Base-by-base conservation (phyloP, 805 yeast species). In the Wickerhamomyces hampshirensis region DNA sequence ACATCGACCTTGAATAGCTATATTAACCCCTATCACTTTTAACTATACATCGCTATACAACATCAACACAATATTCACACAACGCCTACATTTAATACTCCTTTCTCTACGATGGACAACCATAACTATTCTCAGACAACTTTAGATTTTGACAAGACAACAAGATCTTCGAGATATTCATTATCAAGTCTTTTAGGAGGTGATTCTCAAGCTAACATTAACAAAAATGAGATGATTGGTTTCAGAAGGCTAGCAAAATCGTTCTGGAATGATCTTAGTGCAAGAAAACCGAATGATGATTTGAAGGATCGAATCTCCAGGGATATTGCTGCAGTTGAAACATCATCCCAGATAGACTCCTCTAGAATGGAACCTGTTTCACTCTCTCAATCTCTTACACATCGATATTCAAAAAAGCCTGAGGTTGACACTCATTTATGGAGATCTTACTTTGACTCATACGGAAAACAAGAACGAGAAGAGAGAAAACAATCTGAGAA, bases 241-340 rank as follows among this genome's bases (percentile, higher is more conserved):
- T 12, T 46, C 16, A 46, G 44, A 35, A 46, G 38, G 26, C 17
- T 48, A 5, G 52, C 52, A 6, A 48, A 29, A 26, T 43, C 39
- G 1, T 38, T 43, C 16, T 39, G 42, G 16, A 35, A 30, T 14
- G 41, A 46, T 3, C 24, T 45, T 16, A 35, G 42, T 31, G 28
- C 31, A n/a, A 37, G 40, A 35, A 32, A 18, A 28, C 3, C 18
- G 12, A 27, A 16, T 13, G 23, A 29, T 8, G 31, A 29, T 5
- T 7, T 13, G 7, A 7, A 6, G 16, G 14, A 18, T 8, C n/a
- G 29, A 16, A 18, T 23, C 8, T n/a, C 33, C 14, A 18, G 21
- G 9, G 23, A 11, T 13, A 27, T 16, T 19, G 14, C 8, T 16
- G 37, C 11, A 6, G 5, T n/a, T 12, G 35, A 28, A 7, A 21